Evolutionary conservation across 1,284 basidiomycete genomes (phyloP), one percentile per base, ranked within the genome.

Genomic region (Naganishia sp.): DNA sequence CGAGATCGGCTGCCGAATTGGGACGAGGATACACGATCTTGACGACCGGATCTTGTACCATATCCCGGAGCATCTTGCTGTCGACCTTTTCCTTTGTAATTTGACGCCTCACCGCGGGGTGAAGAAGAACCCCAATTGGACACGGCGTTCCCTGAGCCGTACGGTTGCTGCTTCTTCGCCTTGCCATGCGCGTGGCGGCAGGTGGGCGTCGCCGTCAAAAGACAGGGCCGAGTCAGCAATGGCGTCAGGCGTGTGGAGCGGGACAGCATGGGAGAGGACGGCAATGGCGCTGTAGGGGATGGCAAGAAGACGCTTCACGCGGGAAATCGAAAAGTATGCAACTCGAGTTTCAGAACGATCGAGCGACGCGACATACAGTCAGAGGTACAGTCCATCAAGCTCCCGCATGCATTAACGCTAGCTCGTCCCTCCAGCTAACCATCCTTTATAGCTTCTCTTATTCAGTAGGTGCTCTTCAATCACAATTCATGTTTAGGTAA

Each of bases 91-190:
- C 59, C 59, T 48, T 61, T 61, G 2, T 48, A 48, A 15, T 9
- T 23, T 18, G 15, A 18, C 33, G 36, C 53, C 10, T 11, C n/a
- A 39, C 18, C 33, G 18, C 31, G 36, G 16, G 2, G 39, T 16
- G 45, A 21, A 9, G 56, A 59, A 18, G 43, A 23, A 39, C 5
- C 49, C 57, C 44, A 42, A 25, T 13, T 60, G 23, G 53, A 55
- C 7, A 6, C 5, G 15, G 21, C 16, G 21, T 16, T 36, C 21
- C 21, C 59, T 1, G 59, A 50, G 48, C 31, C 36, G 18, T 28
- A 61, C 36, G 36, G 48, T 31, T 42, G 59, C 48, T 61, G 59
- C n/a, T 61, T 61, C 21, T 61, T 50, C 33, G 48, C 46, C 31
- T 50, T 61, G 3, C 48, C 21, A 15, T 61, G 59, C 3, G 59